phyloP scores from a whole-genome alignment of 768 basidiomycete genomes.

The Xerocomus potaroensis region DNA sequence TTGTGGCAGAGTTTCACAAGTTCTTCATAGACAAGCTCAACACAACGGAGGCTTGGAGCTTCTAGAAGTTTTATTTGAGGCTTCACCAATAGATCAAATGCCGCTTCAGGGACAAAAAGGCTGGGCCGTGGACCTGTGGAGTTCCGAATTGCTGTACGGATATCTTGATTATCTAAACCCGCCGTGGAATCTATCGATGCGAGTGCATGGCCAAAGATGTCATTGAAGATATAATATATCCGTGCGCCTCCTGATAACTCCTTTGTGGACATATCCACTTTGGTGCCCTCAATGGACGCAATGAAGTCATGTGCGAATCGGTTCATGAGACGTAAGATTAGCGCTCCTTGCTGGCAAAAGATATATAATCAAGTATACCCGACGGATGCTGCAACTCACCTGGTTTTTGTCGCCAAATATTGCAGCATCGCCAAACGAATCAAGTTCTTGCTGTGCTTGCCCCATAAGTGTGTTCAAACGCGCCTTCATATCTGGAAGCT shows the following conservation, averaged over 20 bases:
- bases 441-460: slow-evolving; percentile 97
- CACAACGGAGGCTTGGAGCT: slow-evolving; percentile 90
- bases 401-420: slow-evolving; percentile 89
- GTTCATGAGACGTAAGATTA: slow-evolving; percentile 96
- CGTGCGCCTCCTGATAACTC: slow-evolving; percentile 97
- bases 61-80: slow-evolving; percentile 97
- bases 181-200: slow-evolving; percentile 85
- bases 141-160: slow-evolving; percentile 96
- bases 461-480: slow-evolving; percentile 97
- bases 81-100: slow-evolving; percentile 95
- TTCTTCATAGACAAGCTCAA: slow-evolving; percentile 98
- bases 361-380: slow-evolving; percentile 10
- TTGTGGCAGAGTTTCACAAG: slow-evolving; percentile 99
- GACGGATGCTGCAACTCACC: slow-evolving; percentile 31
- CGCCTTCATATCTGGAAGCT: slow-evolving; percentile 99
- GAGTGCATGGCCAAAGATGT: slow-evolving; percentile 92
- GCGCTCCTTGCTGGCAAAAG: slow-evolving; percentile 63
- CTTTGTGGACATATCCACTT: slow-evolving; percentile 94
- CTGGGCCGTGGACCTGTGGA: slow-evolving; percentile 96
- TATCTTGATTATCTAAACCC: slow-evolving; percentile 91
- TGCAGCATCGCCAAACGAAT: slow-evolving; percentile 92
- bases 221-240: slow-evolving; percentile 99
- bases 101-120: slow-evolving; percentile 94
- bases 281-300: slow-evolving; percentile 95
- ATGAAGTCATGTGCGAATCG: slow-evolving; percentile 97